Evolutionary conservation across 495 filamentous ascomycete species (phyloP), one percentile per base, ranked within the genome.

Genomic region (Aspergillus incahuasiensis): DNA sequence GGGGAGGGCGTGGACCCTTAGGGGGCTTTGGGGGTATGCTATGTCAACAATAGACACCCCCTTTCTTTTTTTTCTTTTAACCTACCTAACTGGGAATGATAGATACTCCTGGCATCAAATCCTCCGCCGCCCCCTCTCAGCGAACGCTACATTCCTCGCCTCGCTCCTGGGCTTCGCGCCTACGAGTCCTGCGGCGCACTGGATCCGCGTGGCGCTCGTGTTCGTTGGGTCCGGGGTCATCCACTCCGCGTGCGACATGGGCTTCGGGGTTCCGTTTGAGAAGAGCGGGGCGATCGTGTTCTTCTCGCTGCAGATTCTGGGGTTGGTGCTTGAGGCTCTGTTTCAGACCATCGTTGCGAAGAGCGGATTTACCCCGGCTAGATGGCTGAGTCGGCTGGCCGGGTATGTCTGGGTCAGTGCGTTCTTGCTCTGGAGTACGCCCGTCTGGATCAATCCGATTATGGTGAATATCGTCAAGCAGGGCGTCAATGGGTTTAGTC

Each of bases 51-150:
- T n/a, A n/a, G n/a, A n/a, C n/a, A n/a, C n/a, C n/a, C n/a, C n/a
- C n/a, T n/a, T n/a, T 8, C 25, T 4, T 28, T 3, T 28, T 28
- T 8, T 4, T 28, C 25, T 28, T 28, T 3, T 4, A 28, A 8
- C 25, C 3, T 28, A 24, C 15, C 21, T n/a, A 18, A 48, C 15
- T 1, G n/a, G 35, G 15, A 1, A 43, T 19, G 62, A 43, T 19
- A 65, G 63, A 38, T 38, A 32, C 40, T n/a, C 52, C 22, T 66
- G 63, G 63, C 63, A 66, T 25, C 63, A 66, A 57, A 49, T 38
- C 22, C 56, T 66, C 53, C 63, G 63, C 46, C 30, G 20, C 7
- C 49, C 52, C 1, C 55, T 63, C 12, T 24, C 48, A 21, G 44
- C 60, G 0, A 59, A 56, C 42, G 53, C 57, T 0, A 52, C 62